phyloP scores from a whole-genome alignment of 768 basidiomycete species.

The Dioszegia crocea region DNA sequence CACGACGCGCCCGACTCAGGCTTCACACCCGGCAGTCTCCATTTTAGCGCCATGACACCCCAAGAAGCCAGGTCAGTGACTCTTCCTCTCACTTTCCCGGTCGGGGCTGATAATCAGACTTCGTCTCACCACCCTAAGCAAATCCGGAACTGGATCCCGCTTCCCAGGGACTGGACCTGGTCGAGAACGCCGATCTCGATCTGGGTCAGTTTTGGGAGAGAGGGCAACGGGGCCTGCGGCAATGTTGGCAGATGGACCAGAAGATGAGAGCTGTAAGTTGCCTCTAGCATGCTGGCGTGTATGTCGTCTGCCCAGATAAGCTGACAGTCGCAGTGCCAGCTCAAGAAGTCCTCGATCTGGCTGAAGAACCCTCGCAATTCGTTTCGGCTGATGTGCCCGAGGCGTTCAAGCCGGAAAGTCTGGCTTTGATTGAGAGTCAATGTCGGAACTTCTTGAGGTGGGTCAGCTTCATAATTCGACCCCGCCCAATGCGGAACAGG shows the following conservation, averaged over 20 bases:
- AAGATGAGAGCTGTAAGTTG: constrained; percentile 27
- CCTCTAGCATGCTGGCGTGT: too few species aligned
- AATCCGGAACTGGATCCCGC: constrained; percentile 2
- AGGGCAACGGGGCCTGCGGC: constrained; percentile 5
- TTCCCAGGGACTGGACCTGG: background rate
- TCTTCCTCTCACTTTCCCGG: background rate
- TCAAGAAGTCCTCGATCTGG: constrained; percentile 6
- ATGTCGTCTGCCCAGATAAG: background rate
- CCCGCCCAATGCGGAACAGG: background rate
- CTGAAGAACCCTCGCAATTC: constrained; percentile 14
- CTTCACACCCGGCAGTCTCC: constrained; percentile 24
- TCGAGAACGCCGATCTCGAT: constrained; percentile 10
- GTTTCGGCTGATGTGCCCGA: constrained; percentile 18
- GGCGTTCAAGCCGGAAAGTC: constrained; percentile 30
- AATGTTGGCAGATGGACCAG: constrained; percentile 15
- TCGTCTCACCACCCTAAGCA: constrained; percentile 4
- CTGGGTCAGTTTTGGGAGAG: constrained; percentile 15
- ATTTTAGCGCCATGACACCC: constrained; percentile 40
- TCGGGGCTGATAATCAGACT: background rate
- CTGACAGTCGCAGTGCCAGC: constrained; percentile 7
- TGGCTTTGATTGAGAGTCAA: constrained; percentile 33
- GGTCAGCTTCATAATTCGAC: constrained; percentile 1
- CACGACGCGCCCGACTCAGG: constrained; percentile 13
- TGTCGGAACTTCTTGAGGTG: constrained; percentile 42
- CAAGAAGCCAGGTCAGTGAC: constrained; percentile 30